Base-by-base conservation (phyloP, 2,329 filamentous ascomycete genomes). In the Fusarium marasasianum region DNA sequence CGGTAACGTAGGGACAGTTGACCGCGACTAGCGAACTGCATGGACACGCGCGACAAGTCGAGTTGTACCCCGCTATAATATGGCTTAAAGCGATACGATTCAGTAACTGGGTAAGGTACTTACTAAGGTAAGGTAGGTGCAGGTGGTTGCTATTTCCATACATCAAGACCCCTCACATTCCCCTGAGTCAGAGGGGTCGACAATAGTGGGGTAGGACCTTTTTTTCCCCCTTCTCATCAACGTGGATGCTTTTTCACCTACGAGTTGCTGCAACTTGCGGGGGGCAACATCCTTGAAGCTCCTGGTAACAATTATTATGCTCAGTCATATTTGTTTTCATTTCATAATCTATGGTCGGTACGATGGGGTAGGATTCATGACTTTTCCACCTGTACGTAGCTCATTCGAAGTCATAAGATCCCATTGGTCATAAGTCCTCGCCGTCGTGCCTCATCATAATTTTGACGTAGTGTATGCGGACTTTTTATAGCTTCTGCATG, bases 401-500 rank as follows among this genome's bases (percentile, higher is more conserved):
- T 78, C 77, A 72, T 78, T 73, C 62, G 45, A 63, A 71, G 68
- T 75, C 73, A 68, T 77, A 66, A 72, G 72, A 69, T 67, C 66
- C 63, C 66, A 71, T 73, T 67, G 74, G 70, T 79, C 77, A 75
- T 80, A 69, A 80, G 74, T 74, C 77, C 72, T 76, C 76, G 53
- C 76, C 76, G 68, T 82, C 80, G 77, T 81, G 75, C 78, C 73
- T 81, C 77, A 77, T 82, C 76, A 73, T 55, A 78, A 73, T 74
- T 75, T 73, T 79, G 66, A 72, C 66, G 58, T 59, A 66, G 63
- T 63, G 45, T 53, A 56, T 67, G 64, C 72, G 61, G 77, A 72
- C 74, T 75, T 75, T 77, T 91, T 94, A 98, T 87, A 96, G 88
- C 90, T 97, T 97, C 89, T 94, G 92, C 94, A 97, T 97, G 83